Evolutionary conservation across 495 filamentous ascomycete species (phyloP), one percentile per base, ranked within the genome.

Genomic region (Physcia stellaris): DNA sequence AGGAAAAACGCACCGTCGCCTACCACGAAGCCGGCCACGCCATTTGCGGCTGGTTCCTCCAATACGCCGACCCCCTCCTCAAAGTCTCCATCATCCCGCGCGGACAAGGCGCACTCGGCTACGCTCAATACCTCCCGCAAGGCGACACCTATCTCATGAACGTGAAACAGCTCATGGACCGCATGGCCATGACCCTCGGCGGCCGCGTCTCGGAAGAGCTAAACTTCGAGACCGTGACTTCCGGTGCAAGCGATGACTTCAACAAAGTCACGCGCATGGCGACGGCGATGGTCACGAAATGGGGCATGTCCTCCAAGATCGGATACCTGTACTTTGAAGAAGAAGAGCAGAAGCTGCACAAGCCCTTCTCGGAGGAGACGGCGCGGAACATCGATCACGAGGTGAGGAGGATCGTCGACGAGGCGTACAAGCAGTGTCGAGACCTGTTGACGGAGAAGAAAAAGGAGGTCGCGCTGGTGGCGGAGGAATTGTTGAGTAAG

Each of bases 41-140:
- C 45, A 86, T 98, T 56, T 98, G 92, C 62, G 90, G 90, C 42
- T 98, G 90, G 90, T 98, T 79, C 67, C 83, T 98, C 69, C 77
- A 80, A 62, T 90, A 83, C 59, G 90, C 90, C 15, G 92, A 96
- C 50, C 90, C 90, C 12, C 74, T 98, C 6, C 83, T 98, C 39
- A 98, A 98, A 67, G 90, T 98, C 35, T 92, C 84, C 39, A 98
- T 98, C 60, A 96, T 98, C 52, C 90, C 90, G 11, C 86, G 90
- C 55, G 88, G 87, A 43, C 79, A 86, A 56, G 90, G 86, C 35
- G 85, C 86, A 16, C 67, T 98, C 18, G 90, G 90, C 15, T 98
- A 98, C 54, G 90, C 90, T 6, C 90, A 98, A 58, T 94, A 94
- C 56, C 70, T 98, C n/a, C 90, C 90, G 2, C 61, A 76, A 2